Evolutionary conservation across 768 basidiomycete species (phyloP), one percentile per base, ranked within the genome.

Genomic region (Cystobasidiopsis lactophilus): DNA sequence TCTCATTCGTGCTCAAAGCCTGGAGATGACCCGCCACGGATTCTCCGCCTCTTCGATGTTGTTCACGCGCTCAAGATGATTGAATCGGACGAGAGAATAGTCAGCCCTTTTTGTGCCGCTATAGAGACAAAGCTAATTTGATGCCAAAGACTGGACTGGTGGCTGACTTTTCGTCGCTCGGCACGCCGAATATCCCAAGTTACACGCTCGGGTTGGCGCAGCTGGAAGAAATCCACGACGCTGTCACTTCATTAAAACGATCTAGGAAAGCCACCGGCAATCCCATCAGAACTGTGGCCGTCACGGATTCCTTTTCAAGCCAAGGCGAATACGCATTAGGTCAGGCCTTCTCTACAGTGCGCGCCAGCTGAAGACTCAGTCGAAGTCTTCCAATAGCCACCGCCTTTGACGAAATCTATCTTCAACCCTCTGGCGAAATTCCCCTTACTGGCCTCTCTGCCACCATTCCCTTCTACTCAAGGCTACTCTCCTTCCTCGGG

Each of bases 11-110:
- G n/a, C n/a, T 50, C 50, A 0, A 54, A 55, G 9, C 50, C 53
- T 1, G 53, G 54, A 0, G 61, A 62, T 2, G 62, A 63, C 35
- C 62, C 61, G 1, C 59, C 61, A 0, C 49, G 61, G 18, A 48
- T 63, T 5, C 60, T 63, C 58, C 53, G 57, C 13, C 40, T 62
- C 10, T 63, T 63, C 45, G 62, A 63, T 2, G 62, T 63, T 16
- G 47, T 62, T 7, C 51, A 57, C 19, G 51, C 60, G 4, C 52
- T 63, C 52, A 62, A 58, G 19, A 58, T 58, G 45, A 54, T 58
- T 31, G 57, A 58, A 33, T 30, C 40, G 5, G 60, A 62, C 40
- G 57, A 58, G 37, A 56, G 62, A 9, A 55, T 63, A 31, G 60
- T 60, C 1, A n/a, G 35, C 31, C 52, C 39, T 31, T 40, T 5